Base-by-base conservation (phyloP, 202 grass and related monocot species). In the Elaeis oleifera region DNA sequence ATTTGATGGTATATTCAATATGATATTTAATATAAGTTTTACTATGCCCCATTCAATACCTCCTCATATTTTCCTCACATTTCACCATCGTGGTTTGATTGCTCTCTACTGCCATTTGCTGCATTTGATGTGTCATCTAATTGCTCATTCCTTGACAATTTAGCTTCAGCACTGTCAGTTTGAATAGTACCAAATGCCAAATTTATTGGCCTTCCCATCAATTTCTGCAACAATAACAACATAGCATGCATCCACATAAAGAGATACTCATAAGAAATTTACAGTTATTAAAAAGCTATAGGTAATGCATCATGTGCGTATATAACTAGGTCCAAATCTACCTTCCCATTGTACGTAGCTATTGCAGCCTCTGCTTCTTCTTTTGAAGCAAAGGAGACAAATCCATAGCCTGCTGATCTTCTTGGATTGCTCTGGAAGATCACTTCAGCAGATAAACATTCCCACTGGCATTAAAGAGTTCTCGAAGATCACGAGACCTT, bases 361-460 rank as follows among this genome's bases (percentile, higher is more conserved):
- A 96, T 91, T 64, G 87, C 87, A 23, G 88, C 60, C 53, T 89
- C 91, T 55, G 84, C 87, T 9, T 77, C 79, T 58, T 96, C 87
- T 78, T 85, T 85, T 2, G 87, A 85, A 19, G 81, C 71, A 69
- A 89, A 96, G 17, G 87, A 77, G 67, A 90, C 64, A 78, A 91
- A 96, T 53, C 79, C 91, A 58, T 90, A 96, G 22, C 92, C 92
- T 49, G 92, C 81, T 50, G 92, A 85, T 70, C 81, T 89, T 74
- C 92, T 89, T 25, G 84, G 84, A 61, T 67, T 80, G 26, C 58
- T 88, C 51, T 96, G 79, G 51, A 83, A 96, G 67, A 96, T 76
- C 55, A 96, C 72, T 76, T 96, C 79, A 77, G 74, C 76, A 69
- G 92, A 89, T 74, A 88, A 0, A 96, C 61, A 49, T 76, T 80